Evolutionary conservation across 441 rosid genomes (phyloP).

Genomic region (Biscutella auriculata): DNA sequence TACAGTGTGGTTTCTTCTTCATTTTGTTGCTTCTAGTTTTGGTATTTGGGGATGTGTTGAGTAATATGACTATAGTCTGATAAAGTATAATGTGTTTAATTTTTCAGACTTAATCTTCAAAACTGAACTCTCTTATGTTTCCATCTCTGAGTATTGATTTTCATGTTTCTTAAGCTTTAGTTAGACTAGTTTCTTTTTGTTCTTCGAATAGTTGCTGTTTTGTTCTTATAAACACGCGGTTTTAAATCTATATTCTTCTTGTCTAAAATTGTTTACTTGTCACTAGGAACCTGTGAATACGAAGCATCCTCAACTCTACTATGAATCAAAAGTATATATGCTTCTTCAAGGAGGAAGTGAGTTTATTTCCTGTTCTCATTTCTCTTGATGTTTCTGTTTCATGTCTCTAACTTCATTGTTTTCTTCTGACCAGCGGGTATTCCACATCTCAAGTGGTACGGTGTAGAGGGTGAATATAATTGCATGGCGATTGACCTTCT

Average conservation of each 20-base stretch:
- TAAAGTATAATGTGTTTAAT: no score
- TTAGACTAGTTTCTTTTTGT: background rate
- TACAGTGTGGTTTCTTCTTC: no score
- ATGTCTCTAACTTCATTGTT: background rate
- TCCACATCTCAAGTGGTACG: conserved; percentile 58
- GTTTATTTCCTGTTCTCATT: conserved; percentile 7
- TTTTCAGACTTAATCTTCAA: background rate
- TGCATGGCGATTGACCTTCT: conserved; percentile 64
- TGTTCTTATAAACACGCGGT: background rate
- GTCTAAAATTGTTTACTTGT: background rate
- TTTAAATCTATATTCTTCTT: background rate
- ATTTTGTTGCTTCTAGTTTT: no score
- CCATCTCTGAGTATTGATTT: background rate
- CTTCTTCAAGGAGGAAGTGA: conserved; percentile 63
- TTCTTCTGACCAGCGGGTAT: conserved; percentile 31
- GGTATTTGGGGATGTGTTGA: no score
- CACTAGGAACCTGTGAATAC: conserved; percentile 47
- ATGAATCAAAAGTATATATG: conserved; percentile 58
- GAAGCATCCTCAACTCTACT: conserved; percentile 56
- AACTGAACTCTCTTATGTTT: background rate
- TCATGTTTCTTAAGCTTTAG: background rate
- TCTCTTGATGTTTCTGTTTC: background rate
- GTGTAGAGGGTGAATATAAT: conserved; percentile 51
- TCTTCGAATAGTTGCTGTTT: background rate
- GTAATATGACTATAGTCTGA: no score